Evolutionary conservation across 352 stramenopile species (phyloP), one percentile per base, ranked within the genome.

Genomic region (Phytopythium helicoides): DNA sequence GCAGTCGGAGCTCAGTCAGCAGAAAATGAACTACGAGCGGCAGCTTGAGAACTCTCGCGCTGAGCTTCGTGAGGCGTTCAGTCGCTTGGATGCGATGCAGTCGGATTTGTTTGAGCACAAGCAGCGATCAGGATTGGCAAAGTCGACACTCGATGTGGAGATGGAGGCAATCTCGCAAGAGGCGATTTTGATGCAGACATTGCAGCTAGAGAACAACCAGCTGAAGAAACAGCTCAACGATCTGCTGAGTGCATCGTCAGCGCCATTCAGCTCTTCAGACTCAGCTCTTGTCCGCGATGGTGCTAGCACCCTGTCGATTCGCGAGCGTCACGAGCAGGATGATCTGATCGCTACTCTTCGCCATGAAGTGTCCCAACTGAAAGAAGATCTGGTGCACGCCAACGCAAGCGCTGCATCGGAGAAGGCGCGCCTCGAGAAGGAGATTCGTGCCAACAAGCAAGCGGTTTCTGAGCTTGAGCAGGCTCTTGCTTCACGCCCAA

Each of bases 71-170:
- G 82, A 89, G 15, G 68, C 77, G 6, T 83, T 86, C 54, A 79
- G 75, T 1, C 83, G 87, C 18, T 61, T 98, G 35, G 87, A 98
- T 62, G 80, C 79, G 1, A 78, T 98, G 44, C 87, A 97, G 53
- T 92, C 97, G 5, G 89, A 98, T 52, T 60, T 98, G 5, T 95
- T 96, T 58, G 75, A 73, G 47, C 83, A 73, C 66, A 98, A 95
- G 68, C 82, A 91, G 54, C 80, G 71, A 3, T 79, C 66, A 0
- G 80, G 75, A 0, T 58, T 86, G 21, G 71, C 83, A 3, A 72
- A 88, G 50, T 86, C 62, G 50, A 59, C 73, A 14, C 61, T 93
- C 6, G 77, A 84, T 11, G 80, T 78, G 4, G 92, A 98, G 60
- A 87, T 96, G 53, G 90, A 98, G 62, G 77, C 77, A 6, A 79